Conservation (phyloP, 768 basidiomycete genomes). For the Suillus fuscotomentosus region DNA sequence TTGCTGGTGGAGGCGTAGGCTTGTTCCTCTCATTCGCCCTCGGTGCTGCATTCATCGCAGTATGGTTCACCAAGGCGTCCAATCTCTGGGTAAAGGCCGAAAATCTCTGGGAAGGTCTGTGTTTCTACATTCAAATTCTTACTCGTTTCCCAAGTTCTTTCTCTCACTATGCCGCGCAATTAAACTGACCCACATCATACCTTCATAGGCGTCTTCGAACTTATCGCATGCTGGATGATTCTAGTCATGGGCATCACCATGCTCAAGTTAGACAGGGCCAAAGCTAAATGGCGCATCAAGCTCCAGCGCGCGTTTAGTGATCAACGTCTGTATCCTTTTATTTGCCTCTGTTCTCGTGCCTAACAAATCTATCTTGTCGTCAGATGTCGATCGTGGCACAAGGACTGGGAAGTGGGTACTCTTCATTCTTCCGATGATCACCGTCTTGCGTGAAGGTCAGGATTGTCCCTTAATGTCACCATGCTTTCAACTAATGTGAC, state of each 20-base stretch:
- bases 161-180: not conserved
- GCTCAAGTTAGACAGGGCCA: slow-evolving; percentile 93
- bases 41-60: slow-evolving; percentile 89
- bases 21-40: slow-evolving; percentile 79
- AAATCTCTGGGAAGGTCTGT: slow-evolving; percentile 87
- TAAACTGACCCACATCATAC: not conserved
- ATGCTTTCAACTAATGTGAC: not conserved
- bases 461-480: not conserved
- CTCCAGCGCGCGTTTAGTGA: slow-evolving; percentile 74
- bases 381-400: slow-evolving; percentile 47
- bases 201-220: slow-evolving; percentile 57
- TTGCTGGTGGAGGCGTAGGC: slow-evolving; percentile 71
- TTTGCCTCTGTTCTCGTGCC: not conserved
- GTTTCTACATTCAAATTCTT: slow-evolving; percentile 8
- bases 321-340: slow-evolving; percentile 38
- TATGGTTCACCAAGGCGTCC: slow-evolving; percentile 91
- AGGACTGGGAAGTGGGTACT: slow-evolving; percentile 79
- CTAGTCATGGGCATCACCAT: slow-evolving; percentile 93
- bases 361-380: not conserved
- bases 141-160: not conserved
- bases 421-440: slow-evolving; percentile 87
- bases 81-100: slow-evolving; percentile 86
- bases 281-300: slow-evolving; percentile 93
- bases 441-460: slow-evolving; percentile 87
- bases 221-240: slow-evolving; percentile 78